Base-by-base conservation (phyloP, 768 basidiomycete species). In the Suillus subalutaceus region DNA sequence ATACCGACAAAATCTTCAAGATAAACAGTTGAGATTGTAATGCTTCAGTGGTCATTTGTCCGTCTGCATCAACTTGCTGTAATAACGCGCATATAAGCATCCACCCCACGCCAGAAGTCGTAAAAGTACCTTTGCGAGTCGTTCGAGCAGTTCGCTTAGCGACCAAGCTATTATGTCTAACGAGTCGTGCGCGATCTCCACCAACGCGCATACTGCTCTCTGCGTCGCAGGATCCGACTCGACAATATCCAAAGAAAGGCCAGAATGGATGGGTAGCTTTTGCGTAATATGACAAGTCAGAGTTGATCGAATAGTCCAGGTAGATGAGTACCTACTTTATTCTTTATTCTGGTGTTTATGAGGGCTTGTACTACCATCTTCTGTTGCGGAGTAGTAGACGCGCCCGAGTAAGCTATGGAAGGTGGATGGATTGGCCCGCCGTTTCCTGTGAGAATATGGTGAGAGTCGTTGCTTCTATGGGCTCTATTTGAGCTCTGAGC, bases 21-120 rank as follows among this genome's bases (percentile, higher is more conserved):
- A 96, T 79, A 70, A 93, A 93, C 2, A 96, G 82, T 74, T 96
- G 92, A 0, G 94, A 96, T 73, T 96, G 94, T 5, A 95, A 83
- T 52, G 90, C 85, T 64, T 94, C 90, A 20, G 92, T 81, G 3
- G 88, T 81, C 65, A 85, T 79, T 63, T 81, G 79, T 2, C 86
- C 87, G 32, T 82, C 78, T 16, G 77, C 68, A 71, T 88, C 86
- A 67, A 81, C 79, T 80, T 88, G 89, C 84, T 90, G 70, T 66
- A 67, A 60, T 53, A 62, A 61, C 26, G 44, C 55, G 63, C 53
- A 58, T 56, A 67, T 75, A 69, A 72, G 71, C 37, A 58, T 52
- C 13, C 32, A 37, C 56, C 50, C 18, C 52, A 35, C 32, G 55
- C 4, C 10, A 66, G 62, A 63, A 35, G 64, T 46, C 50, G 37